Evolutionary conservation across 164 flowering plant species (phyloP), one percentile per base, ranked within the genome.

Genomic region (Magnolia kwangsiensis): DNA sequence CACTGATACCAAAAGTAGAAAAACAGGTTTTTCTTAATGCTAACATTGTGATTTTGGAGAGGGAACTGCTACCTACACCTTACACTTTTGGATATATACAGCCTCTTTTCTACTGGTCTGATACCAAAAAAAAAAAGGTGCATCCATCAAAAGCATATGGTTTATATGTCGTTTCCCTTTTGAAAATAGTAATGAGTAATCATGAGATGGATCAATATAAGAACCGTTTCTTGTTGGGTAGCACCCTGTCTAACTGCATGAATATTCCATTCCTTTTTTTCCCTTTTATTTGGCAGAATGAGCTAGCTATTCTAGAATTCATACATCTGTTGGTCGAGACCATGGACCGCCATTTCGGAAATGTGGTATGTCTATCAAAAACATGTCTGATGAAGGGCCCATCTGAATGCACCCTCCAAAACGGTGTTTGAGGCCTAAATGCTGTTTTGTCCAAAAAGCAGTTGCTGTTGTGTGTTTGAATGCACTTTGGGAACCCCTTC

Each of bases 311-410:
- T 70, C 82, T 96, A 86, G 97, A 93, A 63, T 96, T 93, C 82
- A 94, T 94, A 76, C 99, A 96, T 84, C 86, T 94, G 72, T 73
- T 94, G 63, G 98, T 94, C 72, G 98, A 94, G 86, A 94, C 99
- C 77, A 96, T 96, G 99, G 98, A 94, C 75, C 93, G 95, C 58
- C 98, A 93, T 81, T 96, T 96, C 80, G 99, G 99, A 75, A 96
- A 96, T 84, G 97, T 96, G 96, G 99, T 94, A 84, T 81, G 90
- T 80, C 51, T 58, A 4, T 8, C 21, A 7, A 16, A 37, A 23
- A 13, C 49, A 24, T 6, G 59, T 67, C 19, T 37, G 45, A 37
- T 37, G 21, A 1, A 8, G 9, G 71, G 9, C 18, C 21, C 31
- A 7, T 29, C 71, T 16, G 14, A 14, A 29, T 31, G 49, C 51